Conservation (phyloP, 169 alveolate genomes). For the Plasmodium vinckei region DNA sequence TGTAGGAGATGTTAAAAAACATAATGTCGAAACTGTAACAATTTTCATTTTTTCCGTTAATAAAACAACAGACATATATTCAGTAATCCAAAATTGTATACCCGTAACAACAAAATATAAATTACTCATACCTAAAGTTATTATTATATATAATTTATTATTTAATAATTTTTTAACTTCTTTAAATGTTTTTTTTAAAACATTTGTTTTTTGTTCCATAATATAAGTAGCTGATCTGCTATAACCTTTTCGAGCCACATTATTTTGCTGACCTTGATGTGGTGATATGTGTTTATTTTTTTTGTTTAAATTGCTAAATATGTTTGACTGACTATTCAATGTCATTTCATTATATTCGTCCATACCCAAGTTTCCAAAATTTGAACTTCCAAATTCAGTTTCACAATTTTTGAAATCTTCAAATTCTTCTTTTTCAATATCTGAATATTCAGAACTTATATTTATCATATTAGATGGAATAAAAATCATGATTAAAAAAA, state of each 20-base stretch:
- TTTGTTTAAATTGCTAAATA: not conserved
- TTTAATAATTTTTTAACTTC: constrained; percentile 79
- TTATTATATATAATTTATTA: constrained; percentile 78
- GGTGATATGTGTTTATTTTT: not conserved
- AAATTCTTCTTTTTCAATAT: not conserved
- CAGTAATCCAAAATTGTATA: constrained; percentile 93
- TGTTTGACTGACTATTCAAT: not conserved
- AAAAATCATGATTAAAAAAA: constrained; percentile 53
- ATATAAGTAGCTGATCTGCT: constrained; percentile 61
- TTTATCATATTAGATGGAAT: constrained; percentile 61
- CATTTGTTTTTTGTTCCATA: constrained; percentile 69
- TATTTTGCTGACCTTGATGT: constrained; percentile 12
- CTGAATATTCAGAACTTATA: constrained; percentile 13
- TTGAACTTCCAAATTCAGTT: not conserved
- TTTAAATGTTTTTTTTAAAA: constrained; percentile 50
- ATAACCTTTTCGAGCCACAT: constrained; percentile 3
- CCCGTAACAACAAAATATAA: constrained; percentile 91
- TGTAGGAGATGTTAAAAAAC: constrained; percentile 90
- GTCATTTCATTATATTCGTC: not conserved
- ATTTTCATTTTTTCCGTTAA: constrained; percentile 83
- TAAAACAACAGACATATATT: constrained; percentile 84
- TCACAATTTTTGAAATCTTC: not conserved
- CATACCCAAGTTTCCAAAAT: not conserved
- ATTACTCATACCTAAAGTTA: constrained; percentile 86
- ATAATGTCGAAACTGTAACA: constrained; percentile 82